A percentile compares a stretch with the other conserved stretches of the same genome.
Conservation (phyloP, 371 early-diverging fungal species). For the Modicella reniformis region DNA sequence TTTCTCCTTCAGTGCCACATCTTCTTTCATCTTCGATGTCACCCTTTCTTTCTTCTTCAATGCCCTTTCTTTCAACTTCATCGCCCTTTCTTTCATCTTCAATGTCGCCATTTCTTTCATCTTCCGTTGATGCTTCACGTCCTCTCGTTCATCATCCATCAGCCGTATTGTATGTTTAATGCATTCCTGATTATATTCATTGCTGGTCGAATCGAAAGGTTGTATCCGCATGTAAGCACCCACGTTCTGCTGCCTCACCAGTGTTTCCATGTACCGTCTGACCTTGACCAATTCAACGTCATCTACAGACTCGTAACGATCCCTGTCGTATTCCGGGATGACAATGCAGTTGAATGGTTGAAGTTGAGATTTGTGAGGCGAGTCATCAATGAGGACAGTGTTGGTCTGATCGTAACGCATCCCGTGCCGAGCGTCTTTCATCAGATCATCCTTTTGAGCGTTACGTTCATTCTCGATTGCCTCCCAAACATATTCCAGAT, state of each 20-base stretch:
- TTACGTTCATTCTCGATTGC: conserved; percentile 46
- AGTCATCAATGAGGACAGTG: conserved; percentile 78
- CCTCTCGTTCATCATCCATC: not conserved
- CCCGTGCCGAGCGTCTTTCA: conserved; percentile 20
- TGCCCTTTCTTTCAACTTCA: not conserved
- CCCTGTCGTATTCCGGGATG: conserved; percentile 50
- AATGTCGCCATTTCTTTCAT: not conserved
- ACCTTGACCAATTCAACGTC: conserved; percentile 65
- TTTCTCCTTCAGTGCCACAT: no score
- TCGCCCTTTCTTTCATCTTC: not conserved
- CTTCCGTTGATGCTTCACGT: not conserved
- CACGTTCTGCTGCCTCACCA: conserved; percentile 58
- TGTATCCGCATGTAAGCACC: conserved; percentile 57
- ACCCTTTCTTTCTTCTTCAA: no score
- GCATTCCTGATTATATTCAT: not conserved
- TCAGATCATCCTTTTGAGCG: conserved; percentile 1
- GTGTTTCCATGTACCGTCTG: conserved; percentile 56
- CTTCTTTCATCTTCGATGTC: no score
- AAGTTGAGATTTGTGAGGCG: conserved; percentile 64
- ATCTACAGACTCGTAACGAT: conserved; percentile 1
- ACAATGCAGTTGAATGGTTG: conserved; percentile 74
- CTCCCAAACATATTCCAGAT: conserved; percentile 66
- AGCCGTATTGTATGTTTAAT: not conserved
- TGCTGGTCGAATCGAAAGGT: conserved; percentile 53
- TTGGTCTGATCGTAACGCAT: conserved; percentile 67